phyloP scores from a whole-genome alignment of 768 basidiomycete species.

The Suillus lakei region DNA sequence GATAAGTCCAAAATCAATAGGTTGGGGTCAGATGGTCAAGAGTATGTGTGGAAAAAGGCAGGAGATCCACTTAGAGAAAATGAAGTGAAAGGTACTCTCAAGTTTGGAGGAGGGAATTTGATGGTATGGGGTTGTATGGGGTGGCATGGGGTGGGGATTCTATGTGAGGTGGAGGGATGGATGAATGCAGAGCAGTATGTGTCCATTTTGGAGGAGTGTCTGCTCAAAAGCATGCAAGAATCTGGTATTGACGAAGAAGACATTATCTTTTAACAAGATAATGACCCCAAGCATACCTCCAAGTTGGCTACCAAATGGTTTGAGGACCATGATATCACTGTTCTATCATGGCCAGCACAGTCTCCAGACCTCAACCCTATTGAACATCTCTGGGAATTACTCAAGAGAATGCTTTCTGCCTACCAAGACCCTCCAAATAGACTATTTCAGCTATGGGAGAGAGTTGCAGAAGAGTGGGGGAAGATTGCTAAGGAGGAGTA shows the following conservation, averaged over 20 bases:
- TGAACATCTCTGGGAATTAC: conserved; percentile 6
- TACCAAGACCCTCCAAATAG: no score
- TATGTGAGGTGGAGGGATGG: conserved; percentile 15
- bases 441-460: conserved; percentile 16
- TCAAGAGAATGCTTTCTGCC: conserved; percentile 18
- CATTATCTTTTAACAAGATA: no score
- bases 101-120: not conserved
- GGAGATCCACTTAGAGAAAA: no score
- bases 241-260: no score
- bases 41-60: no score
- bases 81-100: no score
- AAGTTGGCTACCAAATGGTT: conserved; percentile 15
- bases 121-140: conserved; percentile 27
- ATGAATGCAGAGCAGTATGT: no score
- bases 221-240: no score
- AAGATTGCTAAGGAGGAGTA: conserved; percentile 13
- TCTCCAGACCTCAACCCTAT: conserved; percentile 8
- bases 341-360: conserved; percentile 8
- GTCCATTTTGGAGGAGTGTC: no score
- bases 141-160: conserved; percentile 23
- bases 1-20: no score
- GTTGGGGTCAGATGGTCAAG: no score
- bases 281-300: not conserved
- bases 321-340: conserved; percentile 3
- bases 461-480: conserved; percentile 17